phyloP scores from a whole-genome alignment of 2,329 filamentous ascomycete species.

The Pseudodiploospora longispora region DNA sequence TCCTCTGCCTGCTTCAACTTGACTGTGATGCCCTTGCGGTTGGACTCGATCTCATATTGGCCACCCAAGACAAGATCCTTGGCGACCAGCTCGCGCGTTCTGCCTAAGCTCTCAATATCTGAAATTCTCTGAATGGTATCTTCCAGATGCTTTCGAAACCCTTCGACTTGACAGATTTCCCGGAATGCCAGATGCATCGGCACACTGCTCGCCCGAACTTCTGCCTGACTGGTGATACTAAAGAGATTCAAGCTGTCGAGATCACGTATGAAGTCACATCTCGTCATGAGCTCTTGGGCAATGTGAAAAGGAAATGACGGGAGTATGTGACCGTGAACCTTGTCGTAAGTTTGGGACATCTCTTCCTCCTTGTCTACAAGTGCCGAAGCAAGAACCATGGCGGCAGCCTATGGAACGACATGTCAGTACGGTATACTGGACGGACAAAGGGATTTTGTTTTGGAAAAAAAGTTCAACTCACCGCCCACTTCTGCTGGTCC shows the following conservation, averaged over 20 bases:
- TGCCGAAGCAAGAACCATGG: constrained; percentile 86
- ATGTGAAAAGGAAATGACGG: constrained; percentile 75
- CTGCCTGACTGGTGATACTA: constrained; percentile 79
- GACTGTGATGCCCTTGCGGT: constrained; percentile 32
- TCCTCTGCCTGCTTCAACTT: constrained; percentile 36
- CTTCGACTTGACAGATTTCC: constrained; percentile 66
- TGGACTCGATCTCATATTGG: constrained; percentile 58
- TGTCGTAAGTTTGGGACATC: constrained; percentile 58
- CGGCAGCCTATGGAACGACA: constrained; percentile 54
- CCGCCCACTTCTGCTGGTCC: constrained; percentile 93
- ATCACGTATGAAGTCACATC: constrained; percentile 85
- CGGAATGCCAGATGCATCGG: constrained; percentile 93
- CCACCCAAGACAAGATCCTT: constrained; percentile 87
- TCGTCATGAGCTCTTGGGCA: constrained; percentile 88
- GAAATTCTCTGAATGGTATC: constrained; percentile 75
- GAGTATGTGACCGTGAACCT: constrained; percentile 61
- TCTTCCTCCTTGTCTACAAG: constrained; percentile 75
- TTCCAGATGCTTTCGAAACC: constrained; percentile 77
- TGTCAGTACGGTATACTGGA: not conserved
- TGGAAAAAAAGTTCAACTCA: constrained; percentile 35
- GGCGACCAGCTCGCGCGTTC: constrained; percentile 90
- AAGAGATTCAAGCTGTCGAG: constrained; percentile 95
- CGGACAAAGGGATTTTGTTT: not conserved
- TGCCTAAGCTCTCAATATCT: constrained; percentile 87
- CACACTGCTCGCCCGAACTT: constrained; percentile 86